phyloP scores from a whole-genome alignment of 306 rosid species.

The Rosa chinensis region DNA sequence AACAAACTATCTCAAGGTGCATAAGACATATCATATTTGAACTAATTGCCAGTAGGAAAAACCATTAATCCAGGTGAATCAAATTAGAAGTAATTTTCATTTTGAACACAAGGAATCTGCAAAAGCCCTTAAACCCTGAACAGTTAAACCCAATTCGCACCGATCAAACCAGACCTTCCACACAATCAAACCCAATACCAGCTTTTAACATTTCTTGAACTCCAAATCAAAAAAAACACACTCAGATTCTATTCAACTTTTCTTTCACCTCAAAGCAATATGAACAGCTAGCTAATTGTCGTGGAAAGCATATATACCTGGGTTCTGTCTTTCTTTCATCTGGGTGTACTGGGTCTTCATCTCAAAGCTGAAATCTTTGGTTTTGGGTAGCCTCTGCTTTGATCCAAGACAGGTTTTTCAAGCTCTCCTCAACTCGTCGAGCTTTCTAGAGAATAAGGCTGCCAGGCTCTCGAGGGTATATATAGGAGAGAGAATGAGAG shows the following conservation, averaged over 20 bases:
- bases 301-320: slow-evolving; percentile 14
- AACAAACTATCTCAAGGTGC: slow-evolving; percentile 2
- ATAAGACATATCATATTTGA: background rate
- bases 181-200: slow-evolving; percentile 9
- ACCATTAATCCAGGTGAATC: background rate
- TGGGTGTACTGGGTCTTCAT: background rate
- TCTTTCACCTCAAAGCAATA: background rate
- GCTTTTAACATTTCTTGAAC: background rate
- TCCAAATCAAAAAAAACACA: slow-evolving; percentile 10
- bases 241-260: background rate
- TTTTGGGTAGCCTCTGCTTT: background rate
- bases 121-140: background rate
- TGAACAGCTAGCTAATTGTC: background rate
- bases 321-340: background rate
- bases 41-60: background rate
- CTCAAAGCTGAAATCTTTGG: background rate
- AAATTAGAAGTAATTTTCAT: background rate
- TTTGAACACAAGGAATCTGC: background rate
- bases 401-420: slow-evolving; percentile 9
- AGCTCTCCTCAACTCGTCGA: background rate
- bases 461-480: slow-evolving; percentile 11
- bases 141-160: background rate
- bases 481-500: slow-evolving; percentile 22
- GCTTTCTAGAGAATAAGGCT: background rate
- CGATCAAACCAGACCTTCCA: background rate